Evolutionary conservation across 2,329 filamentous ascomycete species (phyloP), one percentile per base, ranked within the genome.

Genomic region (Botryosphaeria agaves): DNA sequence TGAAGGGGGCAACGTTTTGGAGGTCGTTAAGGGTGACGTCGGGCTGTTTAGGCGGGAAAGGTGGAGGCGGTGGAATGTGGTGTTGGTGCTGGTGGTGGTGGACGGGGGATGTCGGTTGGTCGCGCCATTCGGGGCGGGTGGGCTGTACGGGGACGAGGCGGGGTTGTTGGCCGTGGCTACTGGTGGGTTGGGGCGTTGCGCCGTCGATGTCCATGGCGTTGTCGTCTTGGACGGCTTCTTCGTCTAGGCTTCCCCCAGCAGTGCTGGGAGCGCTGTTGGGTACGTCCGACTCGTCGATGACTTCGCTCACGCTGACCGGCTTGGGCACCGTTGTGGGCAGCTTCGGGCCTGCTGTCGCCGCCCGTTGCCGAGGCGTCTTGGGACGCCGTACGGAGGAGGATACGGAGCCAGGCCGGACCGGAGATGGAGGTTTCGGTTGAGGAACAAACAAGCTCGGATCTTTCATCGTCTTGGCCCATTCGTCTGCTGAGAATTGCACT

Each of bases 121-220:
- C 21, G 12, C 28, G 28, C 28, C 28, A 31, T 11, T 31, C 27
- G 16, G 30, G 24, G n/a, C 24, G 30, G 8, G 47, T 46, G 14
- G 42, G 44, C 16, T 42, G 42, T 1, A 52, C 47, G 14, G 47
- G 41, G 26, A 49, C 46, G 2, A 47, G 33, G 18, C 50, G 46
- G 18, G 50, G 42, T 21, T 43, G 19, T 27, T 34, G 8, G 37
- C 28, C 5, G 33, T 14, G 19, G 25, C 18, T 30, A 20, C 9
- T 7, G 31, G 44, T 33, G 29, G 34, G 9, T 33, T 31, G 33
- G 17, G 34, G 52, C 34, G 41, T 52, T 35, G 47, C 42, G 1
- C 50, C 44, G 35, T 63, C 59, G 19, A 64, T 61, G 29, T 63
- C 60, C 60, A 64, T 64, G 1, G 56, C 55, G 38, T 62, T 55